Evolutionary conservation across 805 yeast genomes (phyloP).

Genomic region (Candida maesae): DNA sequence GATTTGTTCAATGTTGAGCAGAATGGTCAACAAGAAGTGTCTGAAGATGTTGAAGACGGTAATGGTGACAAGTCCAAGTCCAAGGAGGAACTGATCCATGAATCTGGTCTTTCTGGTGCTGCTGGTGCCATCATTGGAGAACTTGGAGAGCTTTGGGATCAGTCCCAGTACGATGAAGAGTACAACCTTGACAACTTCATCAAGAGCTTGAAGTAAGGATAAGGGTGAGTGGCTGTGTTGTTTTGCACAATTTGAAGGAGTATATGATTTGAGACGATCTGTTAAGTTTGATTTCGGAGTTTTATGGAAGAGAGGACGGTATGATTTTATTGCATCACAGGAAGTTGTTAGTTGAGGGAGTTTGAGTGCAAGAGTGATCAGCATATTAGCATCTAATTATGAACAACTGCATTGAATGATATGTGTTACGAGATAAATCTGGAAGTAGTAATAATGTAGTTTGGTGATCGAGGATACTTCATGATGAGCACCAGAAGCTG

Average conservation of each 20-base stretch:
- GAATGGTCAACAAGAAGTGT: slow-evolving; percentile 34
- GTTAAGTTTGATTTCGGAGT: no score
- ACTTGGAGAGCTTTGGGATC: slow-evolving; percentile 94
- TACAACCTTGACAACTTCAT: slow-evolving; percentile 92
- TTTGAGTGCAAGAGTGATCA: not conserved
- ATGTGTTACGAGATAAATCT: not conserved
- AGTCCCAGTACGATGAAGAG: slow-evolving; percentile 93
- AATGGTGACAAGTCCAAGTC: slow-evolving; percentile 16
- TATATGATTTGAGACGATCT: not conserved
- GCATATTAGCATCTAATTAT: not conserved
- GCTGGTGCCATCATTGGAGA: slow-evolving; percentile 87
- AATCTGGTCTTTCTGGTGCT: slow-evolving; percentile 77
- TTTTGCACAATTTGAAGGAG: no score
- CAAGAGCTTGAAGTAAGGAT: slow-evolving; percentile 39
- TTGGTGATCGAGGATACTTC: no score
- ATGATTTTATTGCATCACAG: no score
- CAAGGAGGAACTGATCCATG: slow-evolving; percentile 41
- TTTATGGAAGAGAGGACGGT: no score
- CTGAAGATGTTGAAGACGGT: slow-evolving; percentile 26
- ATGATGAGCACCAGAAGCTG: not conserved
- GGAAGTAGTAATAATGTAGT: no score
- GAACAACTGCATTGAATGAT: not conserved
- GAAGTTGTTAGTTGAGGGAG: no score
- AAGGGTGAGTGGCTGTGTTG: not conserved
- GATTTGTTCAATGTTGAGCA: slow-evolving; percentile 84